A percentile compares a stretch with the other conserved stretches of the same genome.
Evolutionary conservation across 2,329 filamentous ascomycete species (phyloP).

Genomic region (Lasiodiplodia theobromae): DNA sequence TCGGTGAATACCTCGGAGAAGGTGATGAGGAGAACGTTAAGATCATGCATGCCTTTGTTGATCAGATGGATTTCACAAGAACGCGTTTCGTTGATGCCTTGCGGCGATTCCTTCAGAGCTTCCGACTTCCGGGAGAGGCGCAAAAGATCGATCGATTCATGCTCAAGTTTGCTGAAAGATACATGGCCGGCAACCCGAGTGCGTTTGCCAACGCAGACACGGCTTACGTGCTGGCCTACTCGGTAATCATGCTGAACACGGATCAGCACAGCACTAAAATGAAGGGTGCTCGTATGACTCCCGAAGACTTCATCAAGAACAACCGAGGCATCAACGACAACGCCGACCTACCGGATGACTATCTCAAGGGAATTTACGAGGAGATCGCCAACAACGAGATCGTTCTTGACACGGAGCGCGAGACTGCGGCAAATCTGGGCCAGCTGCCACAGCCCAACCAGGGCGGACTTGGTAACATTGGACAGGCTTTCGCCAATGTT

Average conservation of each 20-base stretch:
- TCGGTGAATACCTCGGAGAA: conserved; percentile 94
- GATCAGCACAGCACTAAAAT: conserved; percentile 93
- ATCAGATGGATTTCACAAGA: conserved; percentile 91
- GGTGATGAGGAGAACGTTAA: conserved; percentile 92
- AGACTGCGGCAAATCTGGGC: conserved; percentile 83
- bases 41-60: conserved; percentile 98
- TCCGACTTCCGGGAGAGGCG: conserved; percentile 92
- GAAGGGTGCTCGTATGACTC: conserved; percentile 83
- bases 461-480: conserved; percentile 77
- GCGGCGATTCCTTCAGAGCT: conserved; percentile 90
- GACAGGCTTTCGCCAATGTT: conserved; percentile 88
- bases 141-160: conserved; percentile 99
- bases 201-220: conserved; percentile 98
- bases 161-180: conserved; percentile 97
- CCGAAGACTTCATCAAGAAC: conserved; percentile 98
- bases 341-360: conserved; percentile 90
- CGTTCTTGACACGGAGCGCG: conserved; percentile 89
- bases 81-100: conserved; percentile 92
- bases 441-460: conserved; percentile 63
- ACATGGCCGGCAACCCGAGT: conserved; percentile 93
- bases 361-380: conserved; percentile 86
- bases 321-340: conserved; percentile 98
- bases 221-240: conserved; percentile 94
- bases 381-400: conserved; percentile 94
- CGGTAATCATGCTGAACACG: conserved; percentile 95